Base-by-base conservation (phyloP, 805 yeast genomes). In the Yamadazyma tumulicola region DNA sequence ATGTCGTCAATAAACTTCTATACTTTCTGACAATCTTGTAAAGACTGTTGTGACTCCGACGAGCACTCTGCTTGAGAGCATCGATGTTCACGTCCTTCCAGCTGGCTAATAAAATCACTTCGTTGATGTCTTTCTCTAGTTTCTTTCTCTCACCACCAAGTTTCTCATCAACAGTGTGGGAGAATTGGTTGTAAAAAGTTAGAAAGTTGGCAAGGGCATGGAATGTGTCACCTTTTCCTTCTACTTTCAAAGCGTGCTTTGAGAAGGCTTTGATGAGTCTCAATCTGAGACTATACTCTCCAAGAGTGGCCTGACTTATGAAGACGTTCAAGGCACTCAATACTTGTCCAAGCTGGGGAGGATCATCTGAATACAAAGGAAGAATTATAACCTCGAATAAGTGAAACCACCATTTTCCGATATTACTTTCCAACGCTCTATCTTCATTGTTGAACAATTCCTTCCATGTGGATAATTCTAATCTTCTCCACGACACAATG, bases 1-100 rank as follows among this genome's bases (percentile, higher is more conserved):
- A 67, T 16, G 69, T 69, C 5, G 69, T 55, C 8, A 89, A 57
- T 20, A 81, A 49, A 2, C 72, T 71, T 34, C 97, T 75, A 54
- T 85, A 93, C 55, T 87, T 87, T 38, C 88, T 73, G 8, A 91
- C 83, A 33, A 85, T 55, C 58, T 88, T 93, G 74, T 81, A 91
- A 34, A 93, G 76, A 47, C 72, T 77, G 44, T 78, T 77, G 52
- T 94, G 98, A 1, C 97, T 88, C 31, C 83, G 76, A 44, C 87
- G 79, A 5, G 98, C 93, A 59, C 96, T 86, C 59, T 89, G 97
- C 47, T 86, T 88, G 49, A 93, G 69, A 0, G 98, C 96, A 52
- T 85, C 94, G 28, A 88, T 77, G 51, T 93, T 94, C 9, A 88
- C 89, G 61, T 93, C 99, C 48, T 89, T 88, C 97, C 97, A 94